phyloP scores from a whole-genome alignment of 2,329 filamentous ascomycete species.

The Colletotrichum sp. region DNA sequence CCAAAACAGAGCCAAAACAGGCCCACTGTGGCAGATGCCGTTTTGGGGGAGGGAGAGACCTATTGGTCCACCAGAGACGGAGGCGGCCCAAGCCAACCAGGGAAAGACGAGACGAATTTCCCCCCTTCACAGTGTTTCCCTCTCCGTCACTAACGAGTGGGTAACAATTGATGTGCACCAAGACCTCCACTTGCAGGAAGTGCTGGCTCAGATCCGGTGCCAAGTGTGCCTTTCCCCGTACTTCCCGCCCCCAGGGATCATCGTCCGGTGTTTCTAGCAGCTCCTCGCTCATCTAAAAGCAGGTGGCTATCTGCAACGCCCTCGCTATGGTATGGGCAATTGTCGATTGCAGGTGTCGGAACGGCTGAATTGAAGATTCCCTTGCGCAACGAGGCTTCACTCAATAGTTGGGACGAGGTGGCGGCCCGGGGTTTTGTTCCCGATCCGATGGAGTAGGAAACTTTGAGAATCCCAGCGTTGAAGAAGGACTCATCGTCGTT shows the following conservation, averaged over 20 bases:
- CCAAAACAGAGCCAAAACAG: constrained; percentile 21
- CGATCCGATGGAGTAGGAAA: not conserved
- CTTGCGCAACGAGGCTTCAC: not conserved
- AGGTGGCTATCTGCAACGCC: not conserved
- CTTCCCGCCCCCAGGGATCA: not conserved
- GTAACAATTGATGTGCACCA: not conserved
- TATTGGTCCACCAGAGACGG: not conserved
- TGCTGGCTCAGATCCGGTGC: not conserved
- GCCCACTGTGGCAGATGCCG: constrained; percentile 22
- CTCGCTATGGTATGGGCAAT: not conserved
- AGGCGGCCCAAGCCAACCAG: constrained; percentile 2
- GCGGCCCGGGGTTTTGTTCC: not conserved
- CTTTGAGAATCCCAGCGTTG: not conserved
- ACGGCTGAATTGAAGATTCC: not conserved
- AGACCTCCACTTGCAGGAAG: not conserved
- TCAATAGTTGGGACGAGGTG: not conserved
- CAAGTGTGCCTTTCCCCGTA: not conserved
- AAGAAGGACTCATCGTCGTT: not conserved
- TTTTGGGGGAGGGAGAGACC: not conserved
- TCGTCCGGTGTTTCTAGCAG: not conserved
- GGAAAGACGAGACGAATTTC: not conserved
- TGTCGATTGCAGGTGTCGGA: not conserved
- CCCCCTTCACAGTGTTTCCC: not conserved
- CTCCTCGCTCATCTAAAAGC: not conserved
- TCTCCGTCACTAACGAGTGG: not conserved